Evolutionary conservation across 768 basidiomycete genomes (phyloP).

Genomic region (Collybia mongolica): DNA sequence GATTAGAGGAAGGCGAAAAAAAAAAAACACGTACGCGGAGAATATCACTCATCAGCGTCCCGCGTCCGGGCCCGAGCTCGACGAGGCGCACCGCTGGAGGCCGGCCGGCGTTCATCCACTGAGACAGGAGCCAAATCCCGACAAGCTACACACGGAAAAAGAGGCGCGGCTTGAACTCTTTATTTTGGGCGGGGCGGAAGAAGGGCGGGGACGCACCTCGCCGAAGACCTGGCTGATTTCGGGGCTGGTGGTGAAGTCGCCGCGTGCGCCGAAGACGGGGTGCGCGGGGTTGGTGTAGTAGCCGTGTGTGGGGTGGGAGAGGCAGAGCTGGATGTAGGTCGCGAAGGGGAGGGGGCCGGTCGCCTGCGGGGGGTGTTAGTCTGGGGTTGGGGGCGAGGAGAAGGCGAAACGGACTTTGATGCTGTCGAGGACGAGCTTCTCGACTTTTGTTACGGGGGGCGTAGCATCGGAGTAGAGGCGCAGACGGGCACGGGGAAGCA

Average conservation of each 20-base stretch:
- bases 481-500: slow-evolving; percentile 1
- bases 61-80: slow-evolving; percentile 93
- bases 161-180: slow-evolving; percentile 30
- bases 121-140: slow-evolving; percentile 81
- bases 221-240: slow-evolving; percentile 97
- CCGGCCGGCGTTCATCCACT: slow-evolving; percentile 59
- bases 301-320: slow-evolving; percentile 86
- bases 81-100: slow-evolving; percentile 63
- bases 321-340: slow-evolving; percentile 89
- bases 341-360: slow-evolving; percentile 89
- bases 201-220: slow-evolving; percentile 57
- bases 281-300: slow-evolving; percentile 84
- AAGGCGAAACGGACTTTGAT: slow-evolving; percentile 56
- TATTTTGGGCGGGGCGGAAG: slow-evolving; percentile 18
- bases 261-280: slow-evolving; percentile 78
- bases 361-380: slow-evolving; percentile 42
- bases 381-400: no score
- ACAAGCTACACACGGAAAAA: slow-evolving; percentile 80
- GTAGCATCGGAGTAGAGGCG: slow-evolving; percentile 9
- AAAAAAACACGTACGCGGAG: slow-evolving; percentile 58
- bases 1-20: no score
- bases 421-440: slow-evolving; percentile 66
- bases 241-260: slow-evolving; percentile 96
- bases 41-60: slow-evolving; percentile 89
- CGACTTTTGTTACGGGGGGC: slow-evolving; percentile 40